Evolutionary conservation across 2,329 filamentous ascomycete genomes (phyloP).

Genomic region (Hysterium pulicare): DNA sequence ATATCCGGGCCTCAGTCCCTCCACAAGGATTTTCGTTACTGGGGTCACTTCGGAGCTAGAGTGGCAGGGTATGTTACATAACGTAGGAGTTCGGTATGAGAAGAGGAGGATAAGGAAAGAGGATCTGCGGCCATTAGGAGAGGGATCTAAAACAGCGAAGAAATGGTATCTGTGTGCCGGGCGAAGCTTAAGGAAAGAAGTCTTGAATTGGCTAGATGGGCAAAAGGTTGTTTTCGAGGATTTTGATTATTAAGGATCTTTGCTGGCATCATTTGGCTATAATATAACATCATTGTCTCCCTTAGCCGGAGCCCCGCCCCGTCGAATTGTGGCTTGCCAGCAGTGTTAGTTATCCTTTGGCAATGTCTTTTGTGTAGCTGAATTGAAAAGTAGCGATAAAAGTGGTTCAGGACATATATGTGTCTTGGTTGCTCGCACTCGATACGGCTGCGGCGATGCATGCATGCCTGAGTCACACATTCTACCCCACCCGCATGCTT

Average conservation of each 20-base stretch:
- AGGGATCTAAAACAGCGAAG: conserved; percentile 12
- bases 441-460: too few species aligned
- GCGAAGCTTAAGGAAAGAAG: conserved; percentile 45
- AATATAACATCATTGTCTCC: too few species aligned
- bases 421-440: too few species aligned
- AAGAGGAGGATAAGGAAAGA: conserved; percentile 45
- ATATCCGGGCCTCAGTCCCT: conserved; percentile 50
- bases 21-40: conserved; percentile 65
- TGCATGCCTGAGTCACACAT: too few species aligned
- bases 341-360: too few species aligned
- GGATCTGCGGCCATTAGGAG: conserved; percentile 40
- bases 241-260: conserved; percentile 48
- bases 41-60: conserved; percentile 28
- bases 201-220: conserved; percentile 49
- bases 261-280: too few species aligned
- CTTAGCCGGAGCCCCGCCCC: too few species aligned
- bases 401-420: too few species aligned
- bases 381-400: too few species aligned
- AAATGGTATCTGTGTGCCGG: conserved; percentile 62
- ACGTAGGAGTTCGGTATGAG: conserved; percentile 33
- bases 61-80: conserved; percentile 35
- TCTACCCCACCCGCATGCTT: too few species aligned
- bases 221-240: conserved; percentile 50
- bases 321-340: too few species aligned
- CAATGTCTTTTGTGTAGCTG: too few species aligned